phyloP scores from a whole-genome alignment of 73 alveolate species.

The Urostyla sp. region DNA sequence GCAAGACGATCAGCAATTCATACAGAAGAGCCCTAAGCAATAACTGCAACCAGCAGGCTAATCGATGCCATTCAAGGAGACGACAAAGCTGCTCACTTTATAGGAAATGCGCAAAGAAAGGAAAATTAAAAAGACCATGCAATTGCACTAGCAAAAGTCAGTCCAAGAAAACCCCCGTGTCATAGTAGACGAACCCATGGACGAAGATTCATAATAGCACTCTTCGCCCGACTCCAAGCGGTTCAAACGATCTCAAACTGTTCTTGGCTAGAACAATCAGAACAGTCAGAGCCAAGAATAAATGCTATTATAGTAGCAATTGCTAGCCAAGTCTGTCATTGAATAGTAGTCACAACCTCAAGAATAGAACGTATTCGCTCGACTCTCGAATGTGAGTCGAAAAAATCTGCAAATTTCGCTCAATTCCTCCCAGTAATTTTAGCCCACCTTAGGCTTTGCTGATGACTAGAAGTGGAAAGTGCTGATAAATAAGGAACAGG shows the following conservation, averaged over 20 bases:
- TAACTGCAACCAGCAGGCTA: conserved; percentile 1
- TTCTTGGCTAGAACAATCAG: too few species aligned
- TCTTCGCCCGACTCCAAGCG: too few species aligned
- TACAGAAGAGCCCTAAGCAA: not conserved
- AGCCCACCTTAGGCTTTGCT: not conserved
- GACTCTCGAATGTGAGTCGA: too few species aligned
- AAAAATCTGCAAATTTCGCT: not conserved
- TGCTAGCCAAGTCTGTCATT: too few species aligned
- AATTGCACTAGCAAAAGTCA: conserved; percentile 7
- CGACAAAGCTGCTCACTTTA: conserved; percentile 13
- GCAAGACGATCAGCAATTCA: not conserved
- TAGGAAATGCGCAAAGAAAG: conserved; percentile 59
- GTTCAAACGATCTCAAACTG: too few species aligned
- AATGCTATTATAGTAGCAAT: too few species aligned
- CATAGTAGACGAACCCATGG: conserved; percentile 54
- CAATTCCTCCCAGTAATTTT: not conserved
- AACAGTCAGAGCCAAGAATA: too few species aligned
- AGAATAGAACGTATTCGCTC: too few species aligned
- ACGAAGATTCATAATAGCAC: conserved; percentile 27
- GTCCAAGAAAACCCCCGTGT: conserved; percentile 28
- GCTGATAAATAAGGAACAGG: conserved; percentile 48
- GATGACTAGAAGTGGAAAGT: conserved; percentile 69
- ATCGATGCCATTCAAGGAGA: not conserved
- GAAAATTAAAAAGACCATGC: conserved; percentile 42
- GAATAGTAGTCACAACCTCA: too few species aligned